These are phyloP conservation scores for Metarhizium sp. DNA, from an alignment of 2,329 filamentous ascomycete species.

Conservation along the genomic window DNA sequence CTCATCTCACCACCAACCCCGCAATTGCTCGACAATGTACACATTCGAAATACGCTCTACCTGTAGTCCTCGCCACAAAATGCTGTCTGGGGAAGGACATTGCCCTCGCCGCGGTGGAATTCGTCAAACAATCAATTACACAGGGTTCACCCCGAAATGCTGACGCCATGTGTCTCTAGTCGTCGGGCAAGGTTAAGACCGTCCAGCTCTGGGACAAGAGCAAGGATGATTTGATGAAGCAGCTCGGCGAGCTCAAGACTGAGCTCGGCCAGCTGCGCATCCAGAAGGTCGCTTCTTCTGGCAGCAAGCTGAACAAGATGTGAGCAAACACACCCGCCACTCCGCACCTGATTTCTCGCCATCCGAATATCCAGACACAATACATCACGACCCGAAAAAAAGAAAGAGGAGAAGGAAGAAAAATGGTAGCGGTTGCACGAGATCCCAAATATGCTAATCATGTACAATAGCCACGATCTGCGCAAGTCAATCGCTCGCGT, in stretches of 20 bases:
- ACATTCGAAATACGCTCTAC: not conserved
- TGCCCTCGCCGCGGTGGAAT: not conserved
- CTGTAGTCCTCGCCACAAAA: not conserved
- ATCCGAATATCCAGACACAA: too few relatives aligned
- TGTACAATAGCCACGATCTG: slow-evolving; percentile 70
- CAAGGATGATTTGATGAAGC: slow-evolving; percentile 97
- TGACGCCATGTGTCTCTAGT: slow-evolving; percentile 20
- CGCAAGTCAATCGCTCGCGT: slow-evolving; percentile 99
- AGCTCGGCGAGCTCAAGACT: slow-evolving; percentile 88
- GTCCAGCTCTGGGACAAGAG: slow-evolving; percentile 96
- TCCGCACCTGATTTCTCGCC: too few relatives aligned
- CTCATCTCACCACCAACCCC: not conserved
- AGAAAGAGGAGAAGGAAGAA: not conserved
- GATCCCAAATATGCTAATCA: slow-evolving; percentile 6
- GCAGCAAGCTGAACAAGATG: slow-evolving; percentile 97
- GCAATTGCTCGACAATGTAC: not conserved
- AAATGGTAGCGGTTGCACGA: not conserved
- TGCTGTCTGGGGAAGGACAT: not conserved
- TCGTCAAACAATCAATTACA: not conserved
- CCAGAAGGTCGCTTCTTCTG: slow-evolving; percentile 94
- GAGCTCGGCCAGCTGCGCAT: slow-evolving; percentile 95
- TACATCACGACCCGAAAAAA: too few relatives aligned
- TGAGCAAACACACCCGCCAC: slow-evolving; percentile 37
- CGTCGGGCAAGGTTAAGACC: slow-evolving; percentile 74
- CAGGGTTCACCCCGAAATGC: not conserved